Conservation (phyloP, 495 filamentous ascomycete species). For the Aspergillus bridgeri region DNA sequence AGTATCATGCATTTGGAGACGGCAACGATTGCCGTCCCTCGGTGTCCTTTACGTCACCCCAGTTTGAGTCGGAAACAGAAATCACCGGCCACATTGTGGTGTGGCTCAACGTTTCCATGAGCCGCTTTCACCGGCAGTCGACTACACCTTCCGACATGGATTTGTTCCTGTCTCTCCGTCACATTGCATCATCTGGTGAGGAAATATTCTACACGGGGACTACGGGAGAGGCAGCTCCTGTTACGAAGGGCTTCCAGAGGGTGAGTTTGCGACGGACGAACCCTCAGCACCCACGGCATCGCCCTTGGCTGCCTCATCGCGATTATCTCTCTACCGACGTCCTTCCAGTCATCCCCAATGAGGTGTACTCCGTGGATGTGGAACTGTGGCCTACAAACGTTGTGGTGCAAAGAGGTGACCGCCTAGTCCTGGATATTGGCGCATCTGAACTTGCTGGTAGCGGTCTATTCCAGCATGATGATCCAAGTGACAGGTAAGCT, state of each 20-base stretch:
- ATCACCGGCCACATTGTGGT: conserved; percentile 65
- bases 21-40: too few relatives aligned
- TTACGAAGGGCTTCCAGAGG: conserved; percentile 45
- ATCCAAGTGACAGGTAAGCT: too few relatives aligned
- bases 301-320: too few relatives aligned
- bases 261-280: conserved; percentile 53
- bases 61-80: conserved; percentile 57
- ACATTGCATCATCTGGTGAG: conserved; percentile 51
- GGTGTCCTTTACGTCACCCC: conserved; percentile 51
- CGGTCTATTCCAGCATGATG: too few relatives aligned
- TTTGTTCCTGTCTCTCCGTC: conserved; percentile 60
- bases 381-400: too few relatives aligned
- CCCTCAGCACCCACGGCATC: conserved; percentile 39
- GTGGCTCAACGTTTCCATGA: conserved; percentile 57
- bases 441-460: too few relatives aligned
- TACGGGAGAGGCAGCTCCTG: conserved; percentile 44
- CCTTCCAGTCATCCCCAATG: too few relatives aligned
- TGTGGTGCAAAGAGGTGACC: too few relatives aligned
- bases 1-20: too few relatives aligned
- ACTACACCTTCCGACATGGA: conserved; percentile 53
- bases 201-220: conserved; percentile 65
- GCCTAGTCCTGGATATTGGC: too few relatives aligned
- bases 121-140: conserved; percentile 30
- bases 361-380: too few relatives aligned
- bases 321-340: too few relatives aligned